phyloP scores from a whole-genome alignment of 2,329 filamentous ascomycete genomes.

The Aspergillus floridensis region DNA sequence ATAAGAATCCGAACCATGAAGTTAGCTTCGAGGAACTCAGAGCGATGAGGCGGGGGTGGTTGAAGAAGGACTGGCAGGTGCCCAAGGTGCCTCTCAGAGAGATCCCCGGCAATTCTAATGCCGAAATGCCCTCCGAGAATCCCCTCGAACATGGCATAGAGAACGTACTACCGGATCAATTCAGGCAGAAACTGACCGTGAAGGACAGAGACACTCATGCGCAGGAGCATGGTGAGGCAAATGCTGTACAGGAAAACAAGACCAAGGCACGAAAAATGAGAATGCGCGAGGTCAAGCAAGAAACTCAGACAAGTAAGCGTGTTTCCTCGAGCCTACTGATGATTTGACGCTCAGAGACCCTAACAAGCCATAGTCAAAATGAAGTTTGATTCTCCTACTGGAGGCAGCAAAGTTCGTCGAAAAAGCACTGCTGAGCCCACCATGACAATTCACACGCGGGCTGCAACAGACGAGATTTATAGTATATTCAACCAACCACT shows the following conservation, averaged over 20 bases:
- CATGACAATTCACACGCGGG: slow-evolving; percentile 94
- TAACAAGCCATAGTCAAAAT: slow-evolving; percentile 69
- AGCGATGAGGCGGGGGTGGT: slow-evolving; percentile 70
- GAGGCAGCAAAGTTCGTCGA: slow-evolving; percentile 72
- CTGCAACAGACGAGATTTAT: slow-evolving; percentile 96
- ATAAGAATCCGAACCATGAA: slow-evolving; percentile 68
- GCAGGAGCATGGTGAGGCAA: slow-evolving; percentile 17
- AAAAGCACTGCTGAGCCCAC: slow-evolving; percentile 80
- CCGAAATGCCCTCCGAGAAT: slow-evolving; percentile 18
- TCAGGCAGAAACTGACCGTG: slow-evolving; percentile 33
- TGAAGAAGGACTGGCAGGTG: slow-evolving; percentile 53
- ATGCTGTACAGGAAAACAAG: slow-evolving; percentile 29
- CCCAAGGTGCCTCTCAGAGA: slow-evolving; percentile 55
- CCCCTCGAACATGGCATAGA: slow-evolving; percentile 20
- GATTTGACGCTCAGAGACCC: background rate
- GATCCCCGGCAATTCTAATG: slow-evolving; percentile 42
- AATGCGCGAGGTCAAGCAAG: slow-evolving; percentile 74
- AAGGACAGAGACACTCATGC: slow-evolving; percentile 20
- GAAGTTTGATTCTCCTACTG: slow-evolving; percentile 84
- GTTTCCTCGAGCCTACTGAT: too few species aligned
- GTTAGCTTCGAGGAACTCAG: slow-evolving; percentile 90
- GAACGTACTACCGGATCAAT: slow-evolving; percentile 27
- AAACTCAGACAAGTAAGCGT: slow-evolving; percentile 82
- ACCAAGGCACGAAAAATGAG: slow-evolving; percentile 67
- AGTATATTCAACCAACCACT: slow-evolving; percentile 92